Evolutionary conservation across 257 asterid genomes (phyloP), one percentile per base, ranked within the genome.

Genomic region (Handroanthus guayacan): DNA sequence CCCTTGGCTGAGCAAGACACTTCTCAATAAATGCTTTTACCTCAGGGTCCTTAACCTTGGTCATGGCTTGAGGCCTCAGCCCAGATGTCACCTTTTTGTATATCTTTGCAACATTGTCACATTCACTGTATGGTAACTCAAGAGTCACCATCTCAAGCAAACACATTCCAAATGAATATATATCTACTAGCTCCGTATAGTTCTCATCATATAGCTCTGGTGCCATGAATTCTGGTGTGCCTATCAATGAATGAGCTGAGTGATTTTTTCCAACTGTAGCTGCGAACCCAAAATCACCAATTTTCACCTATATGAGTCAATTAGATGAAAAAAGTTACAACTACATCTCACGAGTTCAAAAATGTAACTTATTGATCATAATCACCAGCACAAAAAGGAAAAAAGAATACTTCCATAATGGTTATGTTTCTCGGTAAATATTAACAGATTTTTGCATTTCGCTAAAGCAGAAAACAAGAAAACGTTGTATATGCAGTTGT

Each of bases 141-240:
- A 75, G 85, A 0, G 96, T 88, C 72, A 91, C 92, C 94, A 91
- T 80, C 86, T 89, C 97, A 10, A 91, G 88, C 82, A 91, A 73
- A 80, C 97, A 91, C 96, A 88, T 89, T 2, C 97, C 94, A 3
- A 89, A 91, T 1, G 97, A 86, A 57, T 89, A 91, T 66, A 91
- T 89, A 44, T 91, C 97, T 0, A 91, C 71, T 65, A 77, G 34
- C 77, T 91, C 97, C 0, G 88, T 89, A 3, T 91, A 91, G 51
- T 91, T 74, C 86, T 91, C 96, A 1, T 91, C 97, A 7, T 89
- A 91, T 0, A 91, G 83, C 86, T 91, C 97, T 0, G 97, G 97
- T 34, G 94, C 96, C 96, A 89, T 91, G 84, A 91, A 91, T 67
- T 91, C 97, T 1, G 96, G 97, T 20, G 97, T 90, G 50, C 97